Base-by-base conservation (phyloP, 257 asterid species). In the Ballota nigra region DNA sequence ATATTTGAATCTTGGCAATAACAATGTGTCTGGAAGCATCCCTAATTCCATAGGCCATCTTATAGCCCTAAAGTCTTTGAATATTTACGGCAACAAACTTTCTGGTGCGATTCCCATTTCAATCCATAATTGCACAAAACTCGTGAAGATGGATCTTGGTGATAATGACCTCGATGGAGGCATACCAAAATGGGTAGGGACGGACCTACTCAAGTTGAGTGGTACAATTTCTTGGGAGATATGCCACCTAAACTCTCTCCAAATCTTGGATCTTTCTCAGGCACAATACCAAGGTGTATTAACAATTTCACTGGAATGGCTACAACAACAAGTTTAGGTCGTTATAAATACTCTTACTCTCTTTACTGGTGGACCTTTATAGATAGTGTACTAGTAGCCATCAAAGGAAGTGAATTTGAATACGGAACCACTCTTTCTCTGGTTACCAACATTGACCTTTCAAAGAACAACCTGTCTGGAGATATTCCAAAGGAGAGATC, bases 171-270 rank as follows among this genome's bases (percentile, higher is more conserved):
- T 78, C 0, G 43, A 22, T 3, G 81, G 79, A 4, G 51, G 20
- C 2, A 19, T 82, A 8, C 83, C 81, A 18, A 2, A 61, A 40
- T 72, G 83, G 81, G 11, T 81, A 3, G 83, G 86, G n/a, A 60
- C 49, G 3, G 10, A 15, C 13, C 69, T 78, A 36, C 4, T 41
- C 13, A 53, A 40, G 49, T 29, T 82, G 51, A 55, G 41, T 34
- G 81, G 86, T 18, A 20, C 51, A 5, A 51, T 82, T 51, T 22
- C 80, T 69, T 26, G 59, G 4, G 36, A 65, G 12, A 18, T 76
- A 51, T 82, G 82, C 63, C 34, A 45, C 41, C 73, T 82, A 1
- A 38, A 15, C 13, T 56, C 47, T 28, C 67, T 79, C 5, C 83
- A 72, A 33, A 24, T 81, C 20, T 59, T 81, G 71, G 77, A 66